Base-by-base conservation (phyloP, 2,329 filamentous ascomycete genomes). In the Fusarium scirpi region DNA sequence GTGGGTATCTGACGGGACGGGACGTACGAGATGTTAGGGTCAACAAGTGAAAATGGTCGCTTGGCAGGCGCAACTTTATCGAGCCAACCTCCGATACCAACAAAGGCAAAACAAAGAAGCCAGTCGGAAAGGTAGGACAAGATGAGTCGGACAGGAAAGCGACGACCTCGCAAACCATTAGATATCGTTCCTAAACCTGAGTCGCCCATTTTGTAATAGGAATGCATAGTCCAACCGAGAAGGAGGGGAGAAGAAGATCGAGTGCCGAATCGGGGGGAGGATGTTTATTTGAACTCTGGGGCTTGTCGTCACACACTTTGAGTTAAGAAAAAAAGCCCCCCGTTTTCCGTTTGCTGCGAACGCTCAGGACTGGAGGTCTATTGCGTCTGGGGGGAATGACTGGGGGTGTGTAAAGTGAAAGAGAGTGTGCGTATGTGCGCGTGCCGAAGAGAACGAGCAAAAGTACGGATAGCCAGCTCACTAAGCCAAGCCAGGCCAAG, bases 51-150 rank as follows among this genome's bases (percentile, higher is more conserved):
- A 80, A 96, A 95, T 0, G 91, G 89, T 43, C 90, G 86, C 74
- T 89, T 88, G 75, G 89, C 91, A 5, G 92, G 91, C 20, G 85
- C 82, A 56, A 90, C 82, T 52, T 80, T 83, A 55, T 86, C 87
- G 73, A 93, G 86, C n/a, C 84, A 85, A 54, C 81, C 86, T 58
- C 87, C 90, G 27, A 90, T 82, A 18, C 83, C 85, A 27, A 85
- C 89, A 34, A 89, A 85, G 49, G 79, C 83, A 47, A 92, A 80
- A 66, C 92, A 87, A 49, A 92, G 81, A 22, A 92, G 78, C 92
- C 92, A 95, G 81, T 94, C 92, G 62, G 93, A 80, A 54, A 91
- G 79, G 77, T 94, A 94, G 24, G 91, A 92, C n/a, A 88, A 75
- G 48, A 92, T 66, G 44, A 83, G 74, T 25, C 77, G 73, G 13